Evolutionary conservation across 164 flowering plant species (phyloP).

Genomic region (Vitis vinifera): ASM3070453v1 NC_081805.1:2097001-2097500

Average conservation of each 20-base stretch:
- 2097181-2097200: constrained; percentile 10
- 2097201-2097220: neutral
- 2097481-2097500: constrained; percentile 16
- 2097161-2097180: constrained; percentile 8
- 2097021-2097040: too few species aligned
- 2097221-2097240: constrained; percentile 24
- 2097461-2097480: constrained; percentile 3
- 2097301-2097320: constrained; percentile 35
- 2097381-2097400: neutral
- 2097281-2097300: constrained; percentile 38
- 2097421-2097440: neutral
- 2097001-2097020: too few species aligned
- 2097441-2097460: neutral
- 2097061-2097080: too few species aligned
- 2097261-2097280: constrained; percentile 26
- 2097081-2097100: too few species aligned
- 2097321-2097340: constrained; percentile 33
- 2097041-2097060: too few species aligned
- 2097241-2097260: constrained; percentile 25
- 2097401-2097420: neutral
- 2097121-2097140: constrained; percentile 10
- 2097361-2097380: constrained; percentile 13
- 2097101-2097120: too few species aligned
- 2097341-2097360: constrained; percentile 32
- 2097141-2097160: constrained; percentile 7